Evolutionary conservation across 805 yeast species (phyloP), one percentile per base, ranked within the genome.

Genomic region (Hanseniaspora lachancei): DNA sequence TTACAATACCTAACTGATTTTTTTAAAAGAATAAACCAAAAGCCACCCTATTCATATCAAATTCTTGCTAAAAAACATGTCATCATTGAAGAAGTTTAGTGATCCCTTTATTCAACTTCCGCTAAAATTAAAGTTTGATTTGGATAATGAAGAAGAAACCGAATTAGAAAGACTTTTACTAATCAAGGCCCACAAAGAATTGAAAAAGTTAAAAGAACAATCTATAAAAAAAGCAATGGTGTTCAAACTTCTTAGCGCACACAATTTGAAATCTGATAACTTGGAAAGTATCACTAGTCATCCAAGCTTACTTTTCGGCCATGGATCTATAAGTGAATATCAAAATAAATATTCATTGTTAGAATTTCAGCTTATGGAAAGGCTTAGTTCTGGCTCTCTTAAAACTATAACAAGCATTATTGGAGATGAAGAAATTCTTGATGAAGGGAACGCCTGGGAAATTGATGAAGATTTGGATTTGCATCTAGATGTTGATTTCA

Each of bases 321-420:
- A 44, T 29, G 55, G 55, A 16, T 36, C 50, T 15, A 12, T 55
- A 5, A 39, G 35, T 6, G 54, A 49, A 7, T 55, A 47, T 21
- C 57, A 55, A 32, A 34, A 44, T 8, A 43, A 44, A 21, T 55
- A 32, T 44, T 43, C 50, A 3, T 29, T 29, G 4, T 38, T 39
- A 16, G 57, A 55, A 20, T 55, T 18, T 20, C n/a, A 44, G 6
- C 35, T 50, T 15, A 20, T 46, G 16, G 12, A 40, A 20, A 40
- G 21, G 24, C 15, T 40, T 9, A 15, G 3, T n/a, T 20, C 27
- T 40, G 9, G 16, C 5, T 40, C 43, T 9, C 5, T 3, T 20
- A 40, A 40, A 40, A 0, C 43, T 10, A 20, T 29, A 40, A 40
- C 21, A 23, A 40, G 43, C 20, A 40, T 20, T 9, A 20, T 40